Evolutionary conservation across 2,329 filamentous ascomycete genomes (phyloP).

Genomic region (Hortaea sp.): DNA sequence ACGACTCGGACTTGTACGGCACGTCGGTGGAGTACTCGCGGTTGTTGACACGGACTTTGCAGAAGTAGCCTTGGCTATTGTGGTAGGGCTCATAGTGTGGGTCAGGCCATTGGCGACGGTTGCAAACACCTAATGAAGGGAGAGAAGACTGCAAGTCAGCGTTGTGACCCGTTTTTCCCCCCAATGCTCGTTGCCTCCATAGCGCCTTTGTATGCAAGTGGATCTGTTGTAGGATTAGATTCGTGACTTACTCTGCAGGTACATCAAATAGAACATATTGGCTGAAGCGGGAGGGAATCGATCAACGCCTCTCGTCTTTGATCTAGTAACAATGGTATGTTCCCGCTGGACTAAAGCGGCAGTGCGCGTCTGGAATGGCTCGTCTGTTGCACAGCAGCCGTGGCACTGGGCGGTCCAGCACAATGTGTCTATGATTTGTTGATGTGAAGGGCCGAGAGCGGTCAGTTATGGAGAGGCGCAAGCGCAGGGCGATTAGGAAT

Average conservation of each 20-base stretch:
- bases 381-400: conserved; percentile 20
- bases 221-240: conserved; percentile 13
- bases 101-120: conserved; percentile 86
- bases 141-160: conserved; percentile 1
- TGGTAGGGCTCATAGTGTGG: conserved; percentile 78
- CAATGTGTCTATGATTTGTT: background rate
- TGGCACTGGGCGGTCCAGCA: background rate
- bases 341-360: conserved; percentile 17
- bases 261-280: conserved; percentile 37
- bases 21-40: conserved; percentile 91
- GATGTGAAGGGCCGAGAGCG: conserved; percentile 4
- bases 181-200: too few relatives aligned
- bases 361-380: conserved; percentile 13
- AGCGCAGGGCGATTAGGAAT: conserved; percentile 5
- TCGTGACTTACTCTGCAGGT: conserved; percentile 45
- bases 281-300: conserved; percentile 4
- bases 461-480: conserved; percentile 5
- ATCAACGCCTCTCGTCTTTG: conserved; percentile 4
- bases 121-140: conserved; percentile 66
- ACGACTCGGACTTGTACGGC: conserved; percentile 66
- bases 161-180: background rate
- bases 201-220: conserved; percentile 4
- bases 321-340: conserved; percentile 8
- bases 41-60: conserved; percentile 89
- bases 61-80: conserved; percentile 67